Percentiles rank a stretch among this genome's conserved stretches.
Conservation (phyloP, 495 filamentous ascomycete species). For the Xylaria palmicola region DNA sequence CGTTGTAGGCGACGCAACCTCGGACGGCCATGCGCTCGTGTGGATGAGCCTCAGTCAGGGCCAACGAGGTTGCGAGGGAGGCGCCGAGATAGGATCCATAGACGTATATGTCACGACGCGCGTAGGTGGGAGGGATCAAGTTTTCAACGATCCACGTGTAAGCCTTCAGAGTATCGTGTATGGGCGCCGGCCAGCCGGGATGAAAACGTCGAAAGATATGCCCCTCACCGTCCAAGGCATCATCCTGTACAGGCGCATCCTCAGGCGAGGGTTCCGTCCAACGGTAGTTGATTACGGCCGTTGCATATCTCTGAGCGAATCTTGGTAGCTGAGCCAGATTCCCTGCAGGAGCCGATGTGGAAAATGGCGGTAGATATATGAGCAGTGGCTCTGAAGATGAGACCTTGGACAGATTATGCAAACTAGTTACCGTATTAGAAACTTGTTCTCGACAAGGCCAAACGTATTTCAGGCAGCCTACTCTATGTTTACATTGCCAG, state of each 20-base stretch:
- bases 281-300: slow-evolving; percentile 44
- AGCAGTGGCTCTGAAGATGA: slow-evolving; percentile 29
- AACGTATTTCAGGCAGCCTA: slow-evolving; percentile 12
- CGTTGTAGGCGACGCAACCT: slow-evolving; percentile 49
- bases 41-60: slow-evolving; percentile 46
- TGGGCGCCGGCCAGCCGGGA: slow-evolving; percentile 45
- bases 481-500: slow-evolving; percentile 29
- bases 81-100: slow-evolving; percentile 53
- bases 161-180: slow-evolving; percentile 48
- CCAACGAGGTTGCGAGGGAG: slow-evolving; percentile 45
- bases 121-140: slow-evolving; percentile 23
- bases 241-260: not conserved
- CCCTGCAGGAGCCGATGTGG: slow-evolving; percentile 14
- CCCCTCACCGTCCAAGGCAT: slow-evolving; percentile 8
- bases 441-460: not conserved
- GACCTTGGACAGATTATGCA: slow-evolving; percentile 33
- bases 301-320: slow-evolving; percentile 32
- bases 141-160: slow-evolving; percentile 46
- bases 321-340: slow-evolving; percentile 25
- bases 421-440: slow-evolving; percentile 19
- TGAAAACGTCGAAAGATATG: slow-evolving; percentile 2
- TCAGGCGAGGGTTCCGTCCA: slow-evolving; percentile 24
- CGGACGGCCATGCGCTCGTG: slow-evolving; percentile 38
- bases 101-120: slow-evolving; percentile 42
- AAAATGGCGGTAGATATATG: slow-evolving; percentile 38